These are phyloP conservation scores for Petasospora fabianii DNA, from an alignment of 1,139 yeast species.

Conservation along the genomic window DNA sequence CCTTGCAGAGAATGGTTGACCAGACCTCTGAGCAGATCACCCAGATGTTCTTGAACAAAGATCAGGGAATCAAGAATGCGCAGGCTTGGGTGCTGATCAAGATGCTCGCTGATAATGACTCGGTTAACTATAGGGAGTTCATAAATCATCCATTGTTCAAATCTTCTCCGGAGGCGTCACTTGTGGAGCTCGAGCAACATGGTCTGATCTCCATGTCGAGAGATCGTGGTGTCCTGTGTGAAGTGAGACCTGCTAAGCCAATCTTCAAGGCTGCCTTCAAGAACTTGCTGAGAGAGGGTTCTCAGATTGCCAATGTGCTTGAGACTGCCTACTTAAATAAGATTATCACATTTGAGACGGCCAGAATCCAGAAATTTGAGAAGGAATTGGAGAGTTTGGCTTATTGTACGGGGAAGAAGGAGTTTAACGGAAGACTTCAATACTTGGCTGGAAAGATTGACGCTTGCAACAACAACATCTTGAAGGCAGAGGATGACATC, in stretches of 20 bases:
- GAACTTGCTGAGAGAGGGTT: slow-evolving; percentile 51
- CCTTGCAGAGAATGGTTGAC: slow-evolving; percentile 71
- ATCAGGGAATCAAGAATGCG: slow-evolving; percentile 60
- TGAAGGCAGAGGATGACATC: slow-evolving; percentile 39
- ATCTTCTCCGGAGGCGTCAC: slow-evolving; percentile 48
- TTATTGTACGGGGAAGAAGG: slow-evolving; percentile 43
- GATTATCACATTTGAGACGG: slow-evolving; percentile 57
- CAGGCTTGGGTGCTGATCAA: slow-evolving; percentile 89
- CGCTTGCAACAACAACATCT: slow-evolving; percentile 47
- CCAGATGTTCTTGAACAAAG: slow-evolving; percentile 65
- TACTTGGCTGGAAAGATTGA: slow-evolving; percentile 67
- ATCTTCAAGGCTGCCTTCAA: slow-evolving; percentile 77
- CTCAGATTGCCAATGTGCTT: slow-evolving; percentile 52
- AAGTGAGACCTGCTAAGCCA: slow-evolving; percentile 79
- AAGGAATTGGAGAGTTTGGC: slow-evolving; percentile 64
- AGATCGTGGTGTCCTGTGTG: slow-evolving; percentile 69
- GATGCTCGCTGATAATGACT: slow-evolving; percentile 46
- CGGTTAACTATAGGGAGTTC: slow-evolving; percentile 49
- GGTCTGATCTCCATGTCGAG: slow-evolving; percentile 69
- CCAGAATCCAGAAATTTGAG: slow-evolving; percentile 61
- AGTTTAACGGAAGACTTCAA: slow-evolving; percentile 56
- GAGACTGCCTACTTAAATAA: slow-evolving; percentile 59
- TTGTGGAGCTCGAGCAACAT: slow-evolving; percentile 71
- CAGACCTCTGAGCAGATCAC: slow-evolving; percentile 88
- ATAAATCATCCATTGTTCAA: slow-evolving; percentile 63